A percentile compares a stretch with the other conserved stretches of the same genome.
Conservation (phyloP, 257 asterid species). For the Avicennia marina region DNA sequence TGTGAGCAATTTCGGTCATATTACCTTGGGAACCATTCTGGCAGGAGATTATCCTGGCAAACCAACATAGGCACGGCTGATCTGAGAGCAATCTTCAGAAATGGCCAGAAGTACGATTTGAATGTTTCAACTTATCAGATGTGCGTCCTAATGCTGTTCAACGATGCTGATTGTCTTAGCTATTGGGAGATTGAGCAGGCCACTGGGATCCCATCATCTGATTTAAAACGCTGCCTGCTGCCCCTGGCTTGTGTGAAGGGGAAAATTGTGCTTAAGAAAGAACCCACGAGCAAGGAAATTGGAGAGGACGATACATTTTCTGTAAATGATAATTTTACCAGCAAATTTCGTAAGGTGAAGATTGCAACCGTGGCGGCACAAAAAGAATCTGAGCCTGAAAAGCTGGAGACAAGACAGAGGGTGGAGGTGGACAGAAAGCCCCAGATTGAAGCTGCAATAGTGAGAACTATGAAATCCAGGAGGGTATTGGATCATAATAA, state of each 20-base stretch:
- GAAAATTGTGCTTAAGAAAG: constrained; percentile 43
- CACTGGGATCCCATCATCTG: constrained; percentile 48
- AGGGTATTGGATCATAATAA: constrained; percentile 52
- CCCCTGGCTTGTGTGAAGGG: constrained; percentile 62
- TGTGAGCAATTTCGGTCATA: constrained; percentile 54
- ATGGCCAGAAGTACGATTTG: constrained; percentile 49
- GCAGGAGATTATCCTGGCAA: constrained; percentile 58
- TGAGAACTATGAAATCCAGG: constrained; percentile 54
- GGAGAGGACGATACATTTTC: constrained; percentile 42
- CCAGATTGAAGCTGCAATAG: constrained; percentile 57
- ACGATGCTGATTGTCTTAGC: constrained; percentile 30
- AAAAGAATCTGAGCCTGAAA: constrained; percentile 60
- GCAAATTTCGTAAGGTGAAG: constrained; percentile 43
- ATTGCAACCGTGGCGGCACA: constrained; percentile 55
- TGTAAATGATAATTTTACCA: constrained; percentile 44
- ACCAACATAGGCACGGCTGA: constrained; percentile 62
- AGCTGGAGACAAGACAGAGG: constrained; percentile 52
- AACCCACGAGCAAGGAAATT: constrained; percentile 60
- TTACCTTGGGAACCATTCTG: constrained; percentile 62
- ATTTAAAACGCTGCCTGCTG: constrained; percentile 51
- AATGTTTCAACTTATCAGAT: constrained; percentile 56
- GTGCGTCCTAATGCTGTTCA: constrained; percentile 63
- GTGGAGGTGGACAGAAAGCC: constrained; percentile 65
- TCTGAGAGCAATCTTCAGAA: constrained; percentile 42
- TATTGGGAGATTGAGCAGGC: constrained; percentile 57